Conservation (phyloP, 352 stramenopile genomes). For the Globisporangium okanoganense region DNA sequence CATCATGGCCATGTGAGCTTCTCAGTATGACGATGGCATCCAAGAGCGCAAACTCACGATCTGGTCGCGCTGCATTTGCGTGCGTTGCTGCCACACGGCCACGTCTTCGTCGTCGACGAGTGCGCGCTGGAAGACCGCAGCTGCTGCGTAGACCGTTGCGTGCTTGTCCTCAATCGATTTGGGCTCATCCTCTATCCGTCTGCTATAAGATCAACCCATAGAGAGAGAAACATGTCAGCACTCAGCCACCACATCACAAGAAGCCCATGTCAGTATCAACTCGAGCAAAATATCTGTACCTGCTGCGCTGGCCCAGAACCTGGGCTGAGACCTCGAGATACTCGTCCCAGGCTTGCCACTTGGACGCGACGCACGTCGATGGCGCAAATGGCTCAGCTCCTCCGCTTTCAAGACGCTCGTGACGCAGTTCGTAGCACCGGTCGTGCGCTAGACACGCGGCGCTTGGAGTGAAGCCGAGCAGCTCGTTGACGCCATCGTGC, state of each 20-base stretch:
- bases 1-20: background rate
- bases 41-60: slow-evolving; percentile 9
- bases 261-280: background rate
- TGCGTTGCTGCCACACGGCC: background rate
- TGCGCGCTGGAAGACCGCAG: slow-evolving; percentile 2
- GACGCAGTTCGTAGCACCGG: slow-evolving; percentile 10
- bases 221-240: background rate
- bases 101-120: background rate
- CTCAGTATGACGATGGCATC: background rate
- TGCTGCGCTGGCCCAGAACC: background rate
- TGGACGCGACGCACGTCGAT: slow-evolving; percentile 11
- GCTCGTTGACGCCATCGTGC: slow-evolving; percentile 18
- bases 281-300: background rate
- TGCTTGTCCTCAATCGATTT: background rate
- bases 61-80: slow-evolving; percentile 6
- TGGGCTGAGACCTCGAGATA: slow-evolving; percentile 14
- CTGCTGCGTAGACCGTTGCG: slow-evolving; percentile 3
- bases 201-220: background rate
- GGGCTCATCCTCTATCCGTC: background rate
- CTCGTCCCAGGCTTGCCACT: slow-evolving; percentile 25
- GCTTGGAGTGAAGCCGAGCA: slow-evolving; percentile 15
- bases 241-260: background rate
- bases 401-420: background rate
- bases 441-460: slow-evolving; percentile 10
- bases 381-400: background rate